Conservation (phyloP, 176 grass and related monocot genomes). For the Phoenix dactylifera region DNA sequence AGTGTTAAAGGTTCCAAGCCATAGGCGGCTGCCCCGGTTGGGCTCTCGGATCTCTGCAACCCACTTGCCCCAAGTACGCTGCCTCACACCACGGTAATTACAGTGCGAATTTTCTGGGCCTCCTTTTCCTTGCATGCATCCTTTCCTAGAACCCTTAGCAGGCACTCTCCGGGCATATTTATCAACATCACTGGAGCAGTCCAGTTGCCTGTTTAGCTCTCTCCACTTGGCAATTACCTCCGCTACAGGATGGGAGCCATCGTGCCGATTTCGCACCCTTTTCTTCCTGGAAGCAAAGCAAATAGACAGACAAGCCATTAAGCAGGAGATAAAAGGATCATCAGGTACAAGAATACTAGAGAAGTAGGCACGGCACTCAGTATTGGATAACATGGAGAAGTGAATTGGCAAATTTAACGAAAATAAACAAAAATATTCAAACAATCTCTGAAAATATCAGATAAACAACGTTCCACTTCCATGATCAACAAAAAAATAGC, state of each 20-base stretch:
- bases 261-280: background rate
- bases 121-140: slow-evolving; percentile 25
- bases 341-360: no score
- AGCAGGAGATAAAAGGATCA: no score
- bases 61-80: slow-evolving; percentile 67
- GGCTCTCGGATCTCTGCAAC: slow-evolving; percentile 58
- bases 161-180: slow-evolving; percentile 1
- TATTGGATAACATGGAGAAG: no score
- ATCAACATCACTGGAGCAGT: no score
- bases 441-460: no score
- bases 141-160: slow-evolving; percentile 17
- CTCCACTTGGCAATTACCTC: slow-evolving; percentile 20
- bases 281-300: slow-evolving; percentile 10
- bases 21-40: slow-evolving; percentile 34
- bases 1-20: slow-evolving; percentile 55
- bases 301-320: no score
- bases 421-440: no score
- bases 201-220: slow-evolving; percentile 3
- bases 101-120: slow-evolving; percentile 26
- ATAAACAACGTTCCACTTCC: no score
- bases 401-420: no score
- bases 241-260: slow-evolving; percentile 6
- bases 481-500: no score
- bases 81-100: slow-evolving; percentile 52
- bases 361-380: no score